Evolutionary conservation across 1,139 yeast genomes (phyloP), one percentile per base, ranked within the genome.

Genomic region (Magnusiomyces suaveolens): DNA sequence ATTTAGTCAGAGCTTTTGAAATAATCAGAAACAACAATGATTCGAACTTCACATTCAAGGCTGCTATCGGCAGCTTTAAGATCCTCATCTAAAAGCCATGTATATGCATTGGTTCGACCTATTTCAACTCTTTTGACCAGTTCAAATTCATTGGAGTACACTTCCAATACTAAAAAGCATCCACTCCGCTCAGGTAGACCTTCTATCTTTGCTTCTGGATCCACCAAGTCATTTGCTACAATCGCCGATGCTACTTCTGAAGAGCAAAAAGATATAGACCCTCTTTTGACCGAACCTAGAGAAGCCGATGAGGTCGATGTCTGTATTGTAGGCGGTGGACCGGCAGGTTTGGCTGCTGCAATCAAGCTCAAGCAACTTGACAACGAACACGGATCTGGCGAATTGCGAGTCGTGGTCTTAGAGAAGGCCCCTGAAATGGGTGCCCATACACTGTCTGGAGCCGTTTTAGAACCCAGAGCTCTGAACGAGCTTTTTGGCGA

Each of bases 251-350:
- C 58, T 3, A 50, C 58, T 20, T 52, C 56, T 24, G 43, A 53
- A 39, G 52, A 56, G 38, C 51, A 49, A 29, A 54, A 50, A n/a
- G 52, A 50, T 26, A 51, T 51, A 46, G 59, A 56, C 46, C 52
- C 49, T 29, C 46, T 44, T 20, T 50, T 56, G n/a, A 23, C 46
- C 10, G 82, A 78, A 59, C 89, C 84, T 59, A 75, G 97, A 57
- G 95, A 86, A 10, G 79, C 77, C 6, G 97, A 92, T 63, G 78
- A 79, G 41, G 96, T 88, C 18, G 98, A 92, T 68, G 95, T 92
- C 21, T 87, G 95, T 64, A 88, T 92, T 51, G 96, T 92, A 1
- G 98, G 98, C 43, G 98, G 95, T 46, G 98, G 98, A 0, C 97
- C 97, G 2, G 95, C 97, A 1, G 98, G 98, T 12, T 75, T 92